Conservation (phyloP, 2,329 filamentous ascomycete genomes). For the Teratosphaeria destructans region DNA sequence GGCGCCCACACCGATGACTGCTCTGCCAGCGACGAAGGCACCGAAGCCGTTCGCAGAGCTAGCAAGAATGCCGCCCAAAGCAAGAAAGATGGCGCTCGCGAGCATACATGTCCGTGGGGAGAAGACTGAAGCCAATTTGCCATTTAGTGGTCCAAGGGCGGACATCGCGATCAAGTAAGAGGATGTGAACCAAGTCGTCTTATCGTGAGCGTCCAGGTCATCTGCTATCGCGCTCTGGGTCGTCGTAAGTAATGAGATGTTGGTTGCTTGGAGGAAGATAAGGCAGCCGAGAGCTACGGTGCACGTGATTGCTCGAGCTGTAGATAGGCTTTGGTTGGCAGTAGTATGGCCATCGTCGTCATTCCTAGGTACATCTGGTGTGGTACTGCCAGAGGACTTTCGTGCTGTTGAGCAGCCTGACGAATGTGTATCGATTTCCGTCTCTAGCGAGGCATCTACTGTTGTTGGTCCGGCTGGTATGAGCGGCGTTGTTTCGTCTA, state of each 20-base stretch:
- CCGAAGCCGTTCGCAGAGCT: conserved; percentile 49
- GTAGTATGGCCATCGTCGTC: conserved; percentile 8
- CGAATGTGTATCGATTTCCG: conserved; percentile 1
- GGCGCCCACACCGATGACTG: conserved; percentile 57
- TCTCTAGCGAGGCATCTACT: conserved; percentile 11
- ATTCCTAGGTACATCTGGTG: background rate
- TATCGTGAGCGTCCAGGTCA: conserved; percentile 62
- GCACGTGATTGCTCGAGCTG: conserved; percentile 9
- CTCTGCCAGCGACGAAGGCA: conserved; percentile 58
- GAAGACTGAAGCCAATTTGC: conserved; percentile 65
- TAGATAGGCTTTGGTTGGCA: conserved; percentile 16
- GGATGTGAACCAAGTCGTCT: conserved; percentile 72
- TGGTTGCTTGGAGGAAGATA: conserved; percentile 41
- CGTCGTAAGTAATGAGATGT: conserved; percentile 73
- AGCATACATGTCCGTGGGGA: conserved; percentile 56
- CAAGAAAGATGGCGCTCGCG: conserved; percentile 48
- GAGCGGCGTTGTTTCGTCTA: conserved; percentile 13
- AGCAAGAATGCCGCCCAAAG: conserved; percentile 54
- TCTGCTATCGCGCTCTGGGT: conserved; percentile 67
- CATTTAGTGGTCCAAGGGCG: conserved; percentile 56
- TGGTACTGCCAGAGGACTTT: background rate
- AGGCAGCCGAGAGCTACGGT: conserved; percentile 19
- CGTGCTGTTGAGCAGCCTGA: background rate
- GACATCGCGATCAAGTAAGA: conserved; percentile 57
- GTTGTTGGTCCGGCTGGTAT: conserved; percentile 11